Percentiles rank a stretch among this genome's conserved stretches.
Evolutionary conservation across 192 early-diverging fungal species (phyloP).

Genomic region (Umbelopsis sp.): DNA sequence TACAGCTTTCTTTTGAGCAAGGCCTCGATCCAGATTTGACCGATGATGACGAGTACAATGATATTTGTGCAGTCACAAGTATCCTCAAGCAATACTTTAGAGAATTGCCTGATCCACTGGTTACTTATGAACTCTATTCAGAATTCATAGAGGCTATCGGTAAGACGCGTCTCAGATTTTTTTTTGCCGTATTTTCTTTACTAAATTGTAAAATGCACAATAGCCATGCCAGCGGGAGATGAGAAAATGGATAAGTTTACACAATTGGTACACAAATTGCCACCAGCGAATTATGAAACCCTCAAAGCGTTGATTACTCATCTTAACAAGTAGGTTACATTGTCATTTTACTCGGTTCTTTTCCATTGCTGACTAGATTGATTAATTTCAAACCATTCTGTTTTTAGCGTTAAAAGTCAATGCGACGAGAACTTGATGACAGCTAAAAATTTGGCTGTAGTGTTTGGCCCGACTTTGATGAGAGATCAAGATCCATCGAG

Average conservation of each 20-base stretch:
- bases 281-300: conserved; percentile 63
- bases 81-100: conserved; percentile 83
- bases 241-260: conserved; percentile 53
- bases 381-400: not conserved
- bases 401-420: conserved; percentile 55
- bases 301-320: conserved; percentile 65
- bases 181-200: conserved; percentile 1
- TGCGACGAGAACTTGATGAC: conserved; percentile 85
- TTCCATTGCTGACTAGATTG: not conserved
- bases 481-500: conserved; percentile 60
- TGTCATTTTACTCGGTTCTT: not conserved
- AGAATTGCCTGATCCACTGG: conserved; percentile 71
- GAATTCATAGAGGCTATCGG: conserved; percentile 64
- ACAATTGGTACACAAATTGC: conserved; percentile 57
- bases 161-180: conserved; percentile 9
- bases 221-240: conserved; percentile 35
- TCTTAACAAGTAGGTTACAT: conserved; percentile 49
- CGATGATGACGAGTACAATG: conserved; percentile 59
- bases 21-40: conserved; percentile 53
- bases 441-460: conserved; percentile 88
- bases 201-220: not conserved
- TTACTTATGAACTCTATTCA: conserved; percentile 70
- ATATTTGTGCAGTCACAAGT: conserved; percentile 79
- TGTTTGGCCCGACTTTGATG: conserved; percentile 91
- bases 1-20: conserved; percentile 68